phyloP scores from a whole-genome alignment of 805 yeast genomes.

The Lachancea sp. region DNA sequence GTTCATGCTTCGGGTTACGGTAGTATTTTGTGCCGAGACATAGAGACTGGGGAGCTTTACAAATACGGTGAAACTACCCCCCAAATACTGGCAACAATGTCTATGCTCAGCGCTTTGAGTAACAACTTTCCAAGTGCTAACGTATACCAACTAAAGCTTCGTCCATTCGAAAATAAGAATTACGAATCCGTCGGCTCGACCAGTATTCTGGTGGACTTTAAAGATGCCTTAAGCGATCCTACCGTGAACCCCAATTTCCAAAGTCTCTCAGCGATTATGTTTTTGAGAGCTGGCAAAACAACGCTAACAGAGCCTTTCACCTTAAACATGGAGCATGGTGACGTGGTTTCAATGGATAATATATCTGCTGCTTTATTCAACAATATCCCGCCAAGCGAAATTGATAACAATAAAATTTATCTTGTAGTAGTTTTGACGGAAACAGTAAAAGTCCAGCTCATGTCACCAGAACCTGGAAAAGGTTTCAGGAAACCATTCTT shows the following conservation, averaged over 20 bases:
- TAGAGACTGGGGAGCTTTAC: constrained; percentile 51
- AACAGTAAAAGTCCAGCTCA: constrained; percentile 43
- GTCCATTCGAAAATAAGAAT: constrained; percentile 42
- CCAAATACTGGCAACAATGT: constrained; percentile 57
- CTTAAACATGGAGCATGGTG: constrained; percentile 53
- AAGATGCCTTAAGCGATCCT: constrained; percentile 56
- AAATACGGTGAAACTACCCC: constrained; percentile 41
- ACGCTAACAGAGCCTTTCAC: constrained; percentile 77
- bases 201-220: constrained; percentile 72
- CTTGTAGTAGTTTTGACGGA: constrained; percentile 74
- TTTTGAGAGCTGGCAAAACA: constrained; percentile 55
- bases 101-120: constrained; percentile 62
- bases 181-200: constrained; percentile 44
- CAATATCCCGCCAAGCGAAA: constrained; percentile 64
- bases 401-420: constrained; percentile 58
- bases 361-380: constrained; percentile 74
- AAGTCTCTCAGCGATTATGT: constrained; percentile 63
- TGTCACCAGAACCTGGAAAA: constrained; percentile 10
- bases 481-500: constrained; percentile 19
- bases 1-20: constrained; percentile 58
- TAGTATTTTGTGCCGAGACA: constrained; percentile 60
- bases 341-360: constrained; percentile 54
- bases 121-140: constrained; percentile 57
- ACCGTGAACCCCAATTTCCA: constrained; percentile 58
- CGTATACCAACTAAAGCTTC: constrained; percentile 33